Evolutionary conservation across 192 early-diverging fungal species (phyloP), one percentile per base, ranked within the genome.

Genomic region (Chytriomyces confervae): DNA sequence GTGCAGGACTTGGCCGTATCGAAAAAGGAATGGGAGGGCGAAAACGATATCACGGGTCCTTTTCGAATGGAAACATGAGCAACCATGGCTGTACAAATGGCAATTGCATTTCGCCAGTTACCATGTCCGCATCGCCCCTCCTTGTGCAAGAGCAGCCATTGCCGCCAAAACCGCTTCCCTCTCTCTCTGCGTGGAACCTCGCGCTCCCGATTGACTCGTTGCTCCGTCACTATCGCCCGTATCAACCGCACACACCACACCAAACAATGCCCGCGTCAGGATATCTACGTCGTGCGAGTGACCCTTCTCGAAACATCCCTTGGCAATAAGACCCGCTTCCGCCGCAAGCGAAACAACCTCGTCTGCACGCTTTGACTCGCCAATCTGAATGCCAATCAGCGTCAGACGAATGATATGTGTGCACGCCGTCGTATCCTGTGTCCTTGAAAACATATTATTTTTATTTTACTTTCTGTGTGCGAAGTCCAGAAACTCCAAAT

Each of bases 401-500:
- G 53, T 57, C 29, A 36, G 2, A 36, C 2, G 29, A 36, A 36
- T 36, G 2, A 36, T 36, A 2, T 36, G 29, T 36, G 1, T 2
- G 29, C 29, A 36, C 29, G 29, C 29, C 29, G 29, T 36, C 29
- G 29, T 36, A 36, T 36, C 29, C 29, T 36, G 29, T 36, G 29
- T 36, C 29, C 29, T 36, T 36, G 29, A 36, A 36, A 36, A 36
- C 29, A 36, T 36, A 36, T 36, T 36, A 36, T 2, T 0, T 36
- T 36, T 36, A n/a, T n/a, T 36, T 36, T 36, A 36, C 29, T 36
- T 36, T 36, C 29, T 36, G 29, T 36, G 29, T 36, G 29, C 29
- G 29, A 36, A 36, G 29, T 67, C 47, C 66, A 67, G 7, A 36
- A 67, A 18, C 18, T 67, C 66, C 66, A 67, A 67, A 47, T 67